Evolutionary conservation across 768 basidiomycete species (phyloP), one percentile per base, ranked within the genome.

Genomic region (Hysterangium stoloniferum): DNA sequence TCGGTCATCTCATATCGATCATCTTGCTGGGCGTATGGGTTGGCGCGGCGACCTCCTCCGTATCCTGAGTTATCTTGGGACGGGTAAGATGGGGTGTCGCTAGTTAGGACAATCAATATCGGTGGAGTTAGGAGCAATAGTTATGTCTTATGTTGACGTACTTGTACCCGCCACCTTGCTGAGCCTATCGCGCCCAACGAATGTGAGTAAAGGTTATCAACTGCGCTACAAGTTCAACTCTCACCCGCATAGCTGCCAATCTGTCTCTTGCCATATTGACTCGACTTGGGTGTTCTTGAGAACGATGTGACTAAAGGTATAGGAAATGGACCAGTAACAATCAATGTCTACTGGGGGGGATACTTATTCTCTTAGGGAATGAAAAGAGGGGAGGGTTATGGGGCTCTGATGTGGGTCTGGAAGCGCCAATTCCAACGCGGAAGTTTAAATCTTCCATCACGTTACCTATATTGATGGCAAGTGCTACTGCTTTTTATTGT

Each of bases 1-100:
- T 79, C 78, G 12, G 80, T 71, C 82, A 88, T 86, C 62, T 86
- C 84, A 61, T 86, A 86, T 44, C 71, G 66, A 59, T 76, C 76
- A 54, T 82, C 83, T 61, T 83, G 82, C 57, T 79, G 78, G 27
- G 74, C 75, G 59, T 82, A 88, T 47, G 81, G 83, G 61, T 85
- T 84, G 49, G 69, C 63, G 63, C 74, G 68, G 48, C 73, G 73
- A 47, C 52, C 17, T 12, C 22, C 5, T 4, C 32, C 27, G 19
- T 20, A 20, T n/a, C 13, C 32, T 15, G 12, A 13, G 15, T 36
- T 45, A 22, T n/a, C 33, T 36, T 37, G 24, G 2, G 37, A 36
- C 12, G 34, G 34, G 20, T 25, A 38, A 15, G 34, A 48, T 12
- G 33, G 31, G 38, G 13, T 28, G 20, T 48, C 36, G 32, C 44